These are phyloP conservation scores for Boletellus emodensis DNA, from an alignment of 768 basidiomycete genomes.

Conservation along the genomic window DNA sequence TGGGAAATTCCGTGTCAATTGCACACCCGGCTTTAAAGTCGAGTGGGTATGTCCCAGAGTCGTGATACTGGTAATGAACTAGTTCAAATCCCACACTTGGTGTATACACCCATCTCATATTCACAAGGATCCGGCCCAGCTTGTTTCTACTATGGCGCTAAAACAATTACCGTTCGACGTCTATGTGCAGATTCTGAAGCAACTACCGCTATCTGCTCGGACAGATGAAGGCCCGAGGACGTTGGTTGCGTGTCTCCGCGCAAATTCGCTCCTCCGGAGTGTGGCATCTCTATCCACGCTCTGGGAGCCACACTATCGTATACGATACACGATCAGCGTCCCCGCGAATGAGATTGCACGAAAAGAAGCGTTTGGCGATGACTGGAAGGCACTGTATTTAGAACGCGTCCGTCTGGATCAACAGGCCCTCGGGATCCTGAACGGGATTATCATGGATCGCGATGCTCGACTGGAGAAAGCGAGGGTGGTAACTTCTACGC, in stretches of 20 bases:
- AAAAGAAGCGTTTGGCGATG: slow-evolving; percentile 21
- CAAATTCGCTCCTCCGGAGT: slow-evolving; percentile 38
- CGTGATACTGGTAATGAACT: too few species aligned
- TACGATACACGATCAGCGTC: slow-evolving; percentile 44
- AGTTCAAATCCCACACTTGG: too few species aligned
- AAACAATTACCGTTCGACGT: slow-evolving; percentile 33
- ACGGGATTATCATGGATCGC: slow-evolving; percentile 37
- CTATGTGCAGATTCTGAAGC: slow-evolving; percentile 35
- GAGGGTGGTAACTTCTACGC: slow-evolving; percentile 33
- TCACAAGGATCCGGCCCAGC: not conserved
- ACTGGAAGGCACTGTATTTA: slow-evolving; percentile 48
- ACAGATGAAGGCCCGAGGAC: slow-evolving; percentile 28
- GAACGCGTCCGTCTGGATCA: slow-evolving; percentile 44
- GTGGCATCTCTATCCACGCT: slow-evolving; percentile 40
- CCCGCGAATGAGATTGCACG: slow-evolving; percentile 36
- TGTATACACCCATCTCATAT: not conserved
- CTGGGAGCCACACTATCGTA: slow-evolving; percentile 53
- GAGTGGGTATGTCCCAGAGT: too few species aligned
- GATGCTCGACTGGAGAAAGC: slow-evolving; percentile 39
- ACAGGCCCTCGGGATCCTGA: slow-evolving; percentile 38
- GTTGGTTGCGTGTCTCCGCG: slow-evolving; percentile 38
- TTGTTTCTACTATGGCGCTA: slow-evolving; percentile 14
- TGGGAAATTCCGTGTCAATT: too few species aligned
- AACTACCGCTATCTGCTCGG: slow-evolving; percentile 26
- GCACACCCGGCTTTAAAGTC: too few species aligned